A percentile compares a stretch with the other conserved stretches of the same genome.
These are phyloP conservation scores for Sugiyamaella boreocaroliniensis DNA, from an alignment of 805 yeast genomes.

Conservation along the genomic window DNA sequence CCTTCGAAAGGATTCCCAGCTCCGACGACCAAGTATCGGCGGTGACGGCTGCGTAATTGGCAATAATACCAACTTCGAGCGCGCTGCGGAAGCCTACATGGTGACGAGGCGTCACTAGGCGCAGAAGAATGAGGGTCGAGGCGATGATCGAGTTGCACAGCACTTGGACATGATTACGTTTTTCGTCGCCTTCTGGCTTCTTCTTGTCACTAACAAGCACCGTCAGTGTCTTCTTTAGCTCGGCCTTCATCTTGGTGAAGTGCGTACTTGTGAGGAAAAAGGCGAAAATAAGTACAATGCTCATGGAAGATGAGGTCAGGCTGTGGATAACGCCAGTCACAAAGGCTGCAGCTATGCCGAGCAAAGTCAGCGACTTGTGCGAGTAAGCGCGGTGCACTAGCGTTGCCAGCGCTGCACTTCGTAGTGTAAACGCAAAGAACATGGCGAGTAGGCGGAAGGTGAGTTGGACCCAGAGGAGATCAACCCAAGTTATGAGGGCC, in stretches of 20 bases:
- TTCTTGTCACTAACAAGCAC: constrained; percentile 13
- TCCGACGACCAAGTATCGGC: constrained; percentile 46
- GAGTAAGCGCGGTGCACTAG: background rate
- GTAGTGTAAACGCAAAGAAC: background rate
- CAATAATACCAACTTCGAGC: constrained; percentile 25
- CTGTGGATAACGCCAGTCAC: constrained; percentile 38
- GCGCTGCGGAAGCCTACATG: constrained; percentile 1
- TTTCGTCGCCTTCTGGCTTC: constrained; percentile 19
- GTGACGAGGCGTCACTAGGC: constrained; percentile 6
- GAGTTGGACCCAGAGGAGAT: background rate
- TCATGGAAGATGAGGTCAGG: constrained; percentile 32
- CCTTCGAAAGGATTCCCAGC: constrained; percentile 37
- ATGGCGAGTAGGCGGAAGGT: background rate
- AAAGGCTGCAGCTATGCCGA: constrained; percentile 35
- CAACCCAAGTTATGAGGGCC: no score
- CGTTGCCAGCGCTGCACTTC: background rate
- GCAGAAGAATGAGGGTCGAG: constrained; percentile 29
- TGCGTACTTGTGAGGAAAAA: constrained; percentile 37
- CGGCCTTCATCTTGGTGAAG: constrained; percentile 36
- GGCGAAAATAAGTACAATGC: constrained; percentile 29
- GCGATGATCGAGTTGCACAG: constrained; percentile 38
- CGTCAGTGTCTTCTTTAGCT: constrained; percentile 31
- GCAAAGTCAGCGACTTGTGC: constrained; percentile 33
- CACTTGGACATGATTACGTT: constrained; percentile 39
- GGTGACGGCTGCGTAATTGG: constrained; percentile 40